Base-by-base conservation (phyloP, 2,329 filamentous ascomycete species). In the Colletotrichum lini region DNA sequence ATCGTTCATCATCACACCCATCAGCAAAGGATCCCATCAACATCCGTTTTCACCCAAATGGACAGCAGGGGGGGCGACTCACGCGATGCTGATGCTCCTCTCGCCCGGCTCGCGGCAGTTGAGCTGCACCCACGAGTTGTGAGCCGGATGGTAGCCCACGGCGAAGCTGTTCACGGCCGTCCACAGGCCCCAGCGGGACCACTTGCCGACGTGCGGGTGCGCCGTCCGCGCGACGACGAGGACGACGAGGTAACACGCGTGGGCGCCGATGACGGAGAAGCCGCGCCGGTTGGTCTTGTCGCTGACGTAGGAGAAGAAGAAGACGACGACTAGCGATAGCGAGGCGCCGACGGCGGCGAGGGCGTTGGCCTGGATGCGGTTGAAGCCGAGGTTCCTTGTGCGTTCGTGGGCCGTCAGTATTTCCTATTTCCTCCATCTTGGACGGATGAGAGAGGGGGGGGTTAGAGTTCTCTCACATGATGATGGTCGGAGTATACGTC, bases 61-160 rank as follows among this genome's bases (percentile, higher is more conserved):
- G 1, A 12, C 26, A 26, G 4, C 4, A 26, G 3, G 26, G 23
- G 3, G 23, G 23, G 23, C 2, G 9, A 77, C 84, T 73, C 73
- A 85, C 80, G 86, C 85, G 56, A 88, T 83, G 26, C 79, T 80
- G 60, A 88, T 85, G 72, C 84, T 88, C 67, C 85, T 76, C 75
- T 87, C 86, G 9, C 82, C 77, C 0, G 83, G 75, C 30, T 83
- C 83, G 12, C 77, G 78, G 70, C 86, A 87, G 72, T 88, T 89
- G 5, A 88, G 77, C 73, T 87, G 85, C 12, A 86, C 79, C 86
- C 86, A 88, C 0, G 84, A 82, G 77, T 88, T 88, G 67, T 87
- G 84, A 0, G 86, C 81, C 0, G 86, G 86, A 74, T 88, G 86
- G 72, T 88, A 88, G 0, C 86, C 84, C 12, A 88, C 86, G 0